Evolutionary conservation across 83 land plant species (phyloP).

Genomic region (Picea engelmannii): DNA sequence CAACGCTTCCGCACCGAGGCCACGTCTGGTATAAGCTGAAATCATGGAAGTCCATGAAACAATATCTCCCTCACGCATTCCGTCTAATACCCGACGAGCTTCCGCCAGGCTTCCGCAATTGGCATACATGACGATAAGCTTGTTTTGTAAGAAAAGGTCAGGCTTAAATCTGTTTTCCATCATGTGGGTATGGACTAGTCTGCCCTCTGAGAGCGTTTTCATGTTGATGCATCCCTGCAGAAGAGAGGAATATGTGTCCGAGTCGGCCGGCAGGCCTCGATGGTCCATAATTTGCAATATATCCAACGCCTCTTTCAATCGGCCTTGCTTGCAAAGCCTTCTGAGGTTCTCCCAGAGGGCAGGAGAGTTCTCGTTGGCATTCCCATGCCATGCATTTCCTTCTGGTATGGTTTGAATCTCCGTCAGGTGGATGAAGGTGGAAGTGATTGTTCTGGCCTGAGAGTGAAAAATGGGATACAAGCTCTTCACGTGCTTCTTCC

Average conservation of each 20-base stretch:
- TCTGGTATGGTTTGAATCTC: too few species aligned
- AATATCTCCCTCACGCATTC: slow-evolving; percentile 50
- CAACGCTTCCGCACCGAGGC: slow-evolving; percentile 31
- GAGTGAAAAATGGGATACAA: too few species aligned
- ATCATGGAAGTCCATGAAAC: slow-evolving; percentile 67
- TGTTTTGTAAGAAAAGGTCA: slow-evolving; percentile 38
- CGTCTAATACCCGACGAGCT: slow-evolving; percentile 51
- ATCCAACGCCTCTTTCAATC: too few species aligned
- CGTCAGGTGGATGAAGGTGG: too few species aligned
- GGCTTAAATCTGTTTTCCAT: slow-evolving; percentile 42
- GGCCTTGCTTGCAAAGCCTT: too few species aligned
- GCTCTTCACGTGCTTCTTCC: too few species aligned
- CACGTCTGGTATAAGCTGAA: slow-evolving; percentile 48
- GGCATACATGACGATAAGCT: slow-evolving; percentile 38
- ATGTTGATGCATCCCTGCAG: slow-evolving; percentile 42
- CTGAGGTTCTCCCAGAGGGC: too few species aligned
- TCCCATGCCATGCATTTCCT: too few species aligned
- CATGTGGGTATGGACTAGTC: slow-evolving; percentile 60
- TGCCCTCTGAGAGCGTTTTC: background rate
- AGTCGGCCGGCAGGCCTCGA: too few species aligned
- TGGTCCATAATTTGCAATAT: too few species aligned
- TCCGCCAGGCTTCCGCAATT: slow-evolving; percentile 46
- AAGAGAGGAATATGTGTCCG: slow-evolving; percentile 24
- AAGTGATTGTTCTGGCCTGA: too few species aligned
- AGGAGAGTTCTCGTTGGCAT: too few species aligned